Evolutionary conservation across 306 rosid genomes (phyloP), one percentile per base, ranked within the genome.

Genomic region (Ziziphus jujuba): DNA sequence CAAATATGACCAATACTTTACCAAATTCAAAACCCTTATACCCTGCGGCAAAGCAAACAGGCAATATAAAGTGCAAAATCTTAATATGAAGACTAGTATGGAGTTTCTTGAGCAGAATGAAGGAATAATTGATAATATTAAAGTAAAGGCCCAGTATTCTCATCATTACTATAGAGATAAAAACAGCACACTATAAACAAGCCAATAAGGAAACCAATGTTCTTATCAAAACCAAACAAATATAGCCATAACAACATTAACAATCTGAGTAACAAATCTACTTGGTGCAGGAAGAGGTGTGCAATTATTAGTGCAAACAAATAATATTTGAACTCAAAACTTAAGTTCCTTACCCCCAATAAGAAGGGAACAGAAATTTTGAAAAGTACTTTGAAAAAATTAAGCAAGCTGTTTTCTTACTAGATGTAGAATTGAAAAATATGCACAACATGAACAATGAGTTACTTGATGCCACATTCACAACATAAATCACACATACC

Each of bases 401-500:
- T 63, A 50, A 2, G 2, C 58, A 14, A 48, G 36, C 33, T 25
- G 61, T 38, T 19, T 7, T 61, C 4, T 8, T 5, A 34, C 43
- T 19, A 7, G 0, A 25, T 70, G 77, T 10, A 69, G 17, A 74
- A 20, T 59, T 28, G 38, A 75, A 65, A 48, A 68, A 68, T 65
- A 70, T 35, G 72, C 73, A 70, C 54, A 11, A 47, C 54, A 72
- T 63, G 72, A 57, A 70, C 65, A 66, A 76, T 54, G 40, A 35
- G 77, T 66, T 24, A 31, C 35, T 67, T 65, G 67, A 36, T 72
- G 71, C 70, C 71, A 59, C 79, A 73, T 69, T 75, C 53, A 56
- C 48, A 80, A 36, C 40, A 51, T 52, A 63, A 36, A 60, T 53
- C 59, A 69, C 63, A 75, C 90, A 73, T 84, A 95, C 99, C 95